phyloP scores from a whole-genome alignment of 768 basidiomycete genomes.

The Mycena galericulata region DNA sequence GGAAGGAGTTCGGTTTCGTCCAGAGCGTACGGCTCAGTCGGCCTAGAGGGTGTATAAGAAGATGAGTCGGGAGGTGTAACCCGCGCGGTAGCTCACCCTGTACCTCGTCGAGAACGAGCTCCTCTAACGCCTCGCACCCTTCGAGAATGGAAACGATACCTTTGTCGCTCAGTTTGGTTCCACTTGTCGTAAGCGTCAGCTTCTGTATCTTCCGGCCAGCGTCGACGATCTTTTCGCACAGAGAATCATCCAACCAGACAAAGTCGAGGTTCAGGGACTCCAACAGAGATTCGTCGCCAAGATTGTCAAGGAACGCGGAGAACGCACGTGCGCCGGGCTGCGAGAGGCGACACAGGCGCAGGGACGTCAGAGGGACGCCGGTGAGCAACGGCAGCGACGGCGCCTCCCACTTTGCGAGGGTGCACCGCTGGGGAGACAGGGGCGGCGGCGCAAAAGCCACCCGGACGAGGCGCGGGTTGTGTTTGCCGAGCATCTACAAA shows the following conservation, averaged over 20 bases:
- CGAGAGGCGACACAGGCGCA: constrained; percentile 48
- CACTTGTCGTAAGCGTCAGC: constrained; percentile 48
- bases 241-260: constrained; percentile 53
- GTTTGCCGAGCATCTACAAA: constrained; percentile 38
- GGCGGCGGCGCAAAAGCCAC: constrained; percentile 41
- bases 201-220: constrained; percentile 46
- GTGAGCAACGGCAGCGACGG: constrained; percentile 49
- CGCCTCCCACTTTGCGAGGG: constrained; percentile 49
- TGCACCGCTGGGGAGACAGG: constrained; percentile 29
- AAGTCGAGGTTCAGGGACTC: constrained; percentile 50
- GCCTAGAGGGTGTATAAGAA: constrained; percentile 35
- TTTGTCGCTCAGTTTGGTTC: constrained; percentile 52
- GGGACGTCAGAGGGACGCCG: constrained; percentile 41
- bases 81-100: constrained; percentile 44
- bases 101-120: constrained; percentile 49
- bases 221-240: constrained; percentile 48
- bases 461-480: constrained; percentile 38
- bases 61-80: not conserved
- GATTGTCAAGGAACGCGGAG: constrained; percentile 36
- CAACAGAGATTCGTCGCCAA: constrained; percentile 46
- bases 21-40: constrained; percentile 51
- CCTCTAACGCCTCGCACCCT: constrained; percentile 48
- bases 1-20: constrained; percentile 45
- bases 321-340: constrained; percentile 49
- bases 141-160: constrained; percentile 48